A percentile compares a stretch with the other conserved stretches of the same genome.
phyloP scores from a whole-genome alignment of 371 early-diverging fungal species.

The Mucor sp. region DNA sequence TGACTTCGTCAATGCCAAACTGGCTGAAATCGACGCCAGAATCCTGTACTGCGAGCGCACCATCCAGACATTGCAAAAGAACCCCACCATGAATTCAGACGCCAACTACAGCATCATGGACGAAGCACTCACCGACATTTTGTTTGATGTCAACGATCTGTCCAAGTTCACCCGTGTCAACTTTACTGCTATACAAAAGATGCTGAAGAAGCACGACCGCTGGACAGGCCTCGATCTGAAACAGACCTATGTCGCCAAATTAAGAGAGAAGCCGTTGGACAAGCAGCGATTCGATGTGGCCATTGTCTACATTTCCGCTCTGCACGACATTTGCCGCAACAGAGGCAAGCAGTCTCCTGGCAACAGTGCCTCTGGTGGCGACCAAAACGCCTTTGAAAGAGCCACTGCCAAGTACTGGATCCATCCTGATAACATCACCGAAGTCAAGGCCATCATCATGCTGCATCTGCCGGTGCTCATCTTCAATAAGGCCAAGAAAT shows the following conservation, averaged over 20 bases:
- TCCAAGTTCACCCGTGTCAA: constrained; percentile 91
- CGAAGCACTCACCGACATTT: constrained; percentile 29
- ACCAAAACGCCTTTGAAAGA: constrained; percentile 30
- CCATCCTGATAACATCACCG: constrained; percentile 94
- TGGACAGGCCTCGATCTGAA: constrained; percentile 26
- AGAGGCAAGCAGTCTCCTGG: constrained; percentile 26
- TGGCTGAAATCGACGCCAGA: constrained; percentile 79
- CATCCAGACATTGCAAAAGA: constrained; percentile 22
- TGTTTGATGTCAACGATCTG: constrained; percentile 81
- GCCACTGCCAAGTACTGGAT: constrained; percentile 86
- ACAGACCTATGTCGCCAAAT: constrained; percentile 17
- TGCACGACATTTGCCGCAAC: constrained; percentile 29
- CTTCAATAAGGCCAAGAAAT: constrained; percentile 49
- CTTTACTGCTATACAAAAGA: constrained; percentile 92
- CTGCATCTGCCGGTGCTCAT: constrained; percentile 93
- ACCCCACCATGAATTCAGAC: constrained; percentile 30
- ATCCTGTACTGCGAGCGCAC: constrained; percentile 68
- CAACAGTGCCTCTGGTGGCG: constrained; percentile 26
- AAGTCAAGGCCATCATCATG: constrained; percentile 88
- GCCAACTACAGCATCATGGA: constrained; percentile 53
- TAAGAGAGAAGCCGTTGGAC: constrained; percentile 29
- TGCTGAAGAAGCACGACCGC: constrained; percentile 91
- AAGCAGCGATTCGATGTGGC: constrained; percentile 33
- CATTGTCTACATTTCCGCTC: constrained; percentile 27
- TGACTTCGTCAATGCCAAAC: constrained; percentile 56